phyloP scores from a whole-genome alignment of 352 stramenopile genomes.

The Peronospora belbahrii region DNA sequence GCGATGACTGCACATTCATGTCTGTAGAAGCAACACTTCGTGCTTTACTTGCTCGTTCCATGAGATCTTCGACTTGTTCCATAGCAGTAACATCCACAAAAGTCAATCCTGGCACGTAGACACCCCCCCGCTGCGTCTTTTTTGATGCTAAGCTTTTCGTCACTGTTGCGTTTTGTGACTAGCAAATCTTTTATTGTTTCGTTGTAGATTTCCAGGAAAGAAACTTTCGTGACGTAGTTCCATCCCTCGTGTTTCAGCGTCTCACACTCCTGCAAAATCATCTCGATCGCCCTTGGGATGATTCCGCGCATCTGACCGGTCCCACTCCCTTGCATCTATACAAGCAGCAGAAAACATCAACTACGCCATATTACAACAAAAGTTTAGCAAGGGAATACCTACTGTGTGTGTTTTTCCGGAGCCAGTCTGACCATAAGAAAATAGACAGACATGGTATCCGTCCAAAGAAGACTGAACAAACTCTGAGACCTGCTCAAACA shows the following conservation, averaged over 20 bases:
- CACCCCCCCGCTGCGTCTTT: conserved; percentile 58
- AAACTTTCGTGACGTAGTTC: conserved; percentile 93
- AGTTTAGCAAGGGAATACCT: conserved; percentile 1
- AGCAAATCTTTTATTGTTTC: conserved; percentile 97
- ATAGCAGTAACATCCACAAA: conserved; percentile 42
- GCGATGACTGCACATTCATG: conserved; percentile 87
- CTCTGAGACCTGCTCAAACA: conserved; percentile 96
- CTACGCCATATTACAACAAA: background rate
- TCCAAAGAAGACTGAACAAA: conserved; percentile 97
- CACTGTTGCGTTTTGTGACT: conserved; percentile 38
- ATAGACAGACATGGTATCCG: conserved; percentile 95
- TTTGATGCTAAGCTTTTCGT: conserved; percentile 62
- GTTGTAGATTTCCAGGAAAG: conserved; percentile 99
- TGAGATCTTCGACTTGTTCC: conserved; percentile 65
- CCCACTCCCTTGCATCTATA: conserved; percentile 94
- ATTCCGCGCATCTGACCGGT: conserved; percentile 94
- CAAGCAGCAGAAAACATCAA: conserved; percentile 4
- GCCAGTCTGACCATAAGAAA: conserved; percentile 93
- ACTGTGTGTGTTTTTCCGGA: conserved; percentile 92
- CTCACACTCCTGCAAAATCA: conserved; percentile 83
- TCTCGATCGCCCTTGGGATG: conserved; percentile 95
- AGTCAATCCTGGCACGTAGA: conserved; percentile 59
- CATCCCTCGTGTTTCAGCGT: conserved; percentile 77
- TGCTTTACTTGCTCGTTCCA: conserved; percentile 61
- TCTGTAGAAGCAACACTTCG: conserved; percentile 87